Evolutionary conservation across 345 rosid species (phyloP).

Genomic region (Arabis alpina): DNA sequence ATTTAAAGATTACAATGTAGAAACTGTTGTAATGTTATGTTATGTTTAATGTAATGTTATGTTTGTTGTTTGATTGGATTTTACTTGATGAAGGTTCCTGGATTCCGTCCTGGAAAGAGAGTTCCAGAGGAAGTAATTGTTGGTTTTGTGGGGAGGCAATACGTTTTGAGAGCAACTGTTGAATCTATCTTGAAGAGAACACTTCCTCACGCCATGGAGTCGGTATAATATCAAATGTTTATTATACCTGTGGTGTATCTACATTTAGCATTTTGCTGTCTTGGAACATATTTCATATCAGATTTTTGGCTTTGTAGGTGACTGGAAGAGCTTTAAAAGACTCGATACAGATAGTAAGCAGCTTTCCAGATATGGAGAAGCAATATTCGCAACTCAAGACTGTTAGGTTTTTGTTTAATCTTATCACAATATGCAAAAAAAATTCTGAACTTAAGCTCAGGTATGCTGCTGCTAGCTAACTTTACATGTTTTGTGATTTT

Average conservation of each 20-base stretch:
- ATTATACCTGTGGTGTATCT: slow-evolving; percentile 7
- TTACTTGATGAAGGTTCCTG: slow-evolving; percentile 60
- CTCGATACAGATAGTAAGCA: slow-evolving; percentile 75
- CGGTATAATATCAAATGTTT: slow-evolving; percentile 47
- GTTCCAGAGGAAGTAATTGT: slow-evolving; percentile 81
- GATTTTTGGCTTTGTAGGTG: slow-evolving; percentile 51
- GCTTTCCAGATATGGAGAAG: slow-evolving; percentile 83
- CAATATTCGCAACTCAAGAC: slow-evolving; percentile 60
- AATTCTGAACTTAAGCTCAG: background rate
- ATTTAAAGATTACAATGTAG: background rate
- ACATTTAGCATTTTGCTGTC: background rate
- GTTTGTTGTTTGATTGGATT: background rate
- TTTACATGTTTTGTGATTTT: slow-evolving; percentile 27
- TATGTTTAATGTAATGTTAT: background rate
- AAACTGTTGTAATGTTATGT: background rate
- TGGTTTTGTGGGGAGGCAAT: slow-evolving; percentile 67
- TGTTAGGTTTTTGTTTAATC: slow-evolving; percentile 52
- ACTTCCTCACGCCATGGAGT: slow-evolving; percentile 92
- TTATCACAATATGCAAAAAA: slow-evolving; percentile 15
- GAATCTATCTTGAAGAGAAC: slow-evolving; percentile 93
- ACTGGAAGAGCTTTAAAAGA: slow-evolving; percentile 84
- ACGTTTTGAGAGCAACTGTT: slow-evolving; percentile 73
- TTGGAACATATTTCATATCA: slow-evolving; percentile 2
- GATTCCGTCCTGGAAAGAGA: slow-evolving; percentile 77
- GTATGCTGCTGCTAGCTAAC: background rate